Evolutionary conservation across 2,329 filamentous ascomycete species (phyloP).

Genomic region (Aspergillus viridinutans): DNA sequence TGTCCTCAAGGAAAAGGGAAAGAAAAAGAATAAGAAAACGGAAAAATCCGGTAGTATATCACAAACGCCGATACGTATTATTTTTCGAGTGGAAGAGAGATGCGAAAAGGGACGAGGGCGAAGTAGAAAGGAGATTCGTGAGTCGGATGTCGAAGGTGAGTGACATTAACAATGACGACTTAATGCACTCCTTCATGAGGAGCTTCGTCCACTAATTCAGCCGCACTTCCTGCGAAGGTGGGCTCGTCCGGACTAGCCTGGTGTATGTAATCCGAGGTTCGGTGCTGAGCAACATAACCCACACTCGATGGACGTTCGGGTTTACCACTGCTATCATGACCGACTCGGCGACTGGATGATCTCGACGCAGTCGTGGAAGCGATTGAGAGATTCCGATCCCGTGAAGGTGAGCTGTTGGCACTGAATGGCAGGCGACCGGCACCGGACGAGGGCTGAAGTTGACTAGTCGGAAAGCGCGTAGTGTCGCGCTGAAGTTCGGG

Average conservation of each 20-base stretch:
- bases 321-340: constrained; percentile 20
- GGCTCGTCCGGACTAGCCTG: constrained; percentile 35
- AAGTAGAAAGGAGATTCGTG: constrained; percentile 1
- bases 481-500: constrained; percentile 10
- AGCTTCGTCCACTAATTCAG: constrained; percentile 41
- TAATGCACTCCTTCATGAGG: constrained; percentile 13
- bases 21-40: background rate
- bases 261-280: constrained; percentile 47
- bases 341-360: constrained; percentile 32
- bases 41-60: constrained; percentile 9
- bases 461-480: constrained; percentile 10
- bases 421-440: constrained; percentile 42
- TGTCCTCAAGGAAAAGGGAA: background rate
- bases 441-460: constrained; percentile 24
- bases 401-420: constrained; percentile 32
- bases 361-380: constrained; percentile 36
- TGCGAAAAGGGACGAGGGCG: background rate
- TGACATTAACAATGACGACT: background rate
- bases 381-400: constrained; percentile 33
- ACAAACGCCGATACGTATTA: constrained; percentile 12
- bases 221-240: constrained; percentile 39
- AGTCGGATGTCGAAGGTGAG: background rate
- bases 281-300: constrained; percentile 48
- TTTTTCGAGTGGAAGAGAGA: constrained; percentile 3
- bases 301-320: constrained; percentile 44